Conservation (phyloP, 352 stramenopile species). For the Pythium chondricola region DNA sequence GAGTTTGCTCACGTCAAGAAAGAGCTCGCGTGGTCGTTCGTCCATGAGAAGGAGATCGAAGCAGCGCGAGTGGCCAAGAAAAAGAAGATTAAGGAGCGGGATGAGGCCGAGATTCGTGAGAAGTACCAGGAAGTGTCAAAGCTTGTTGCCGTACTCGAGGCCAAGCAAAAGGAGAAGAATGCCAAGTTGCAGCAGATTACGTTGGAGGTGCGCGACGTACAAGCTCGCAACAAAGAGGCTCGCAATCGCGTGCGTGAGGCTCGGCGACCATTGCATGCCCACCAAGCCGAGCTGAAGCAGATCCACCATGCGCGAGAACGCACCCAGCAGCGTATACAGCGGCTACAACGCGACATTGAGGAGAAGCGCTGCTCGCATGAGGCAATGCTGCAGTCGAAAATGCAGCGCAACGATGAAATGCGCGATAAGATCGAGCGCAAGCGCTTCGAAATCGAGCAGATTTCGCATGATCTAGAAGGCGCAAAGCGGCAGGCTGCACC, state of each 20-base stretch:
- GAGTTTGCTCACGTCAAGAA: slow-evolving; percentile 75
- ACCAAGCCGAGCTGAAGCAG: slow-evolving; percentile 64
- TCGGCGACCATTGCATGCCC: slow-evolving; percentile 49
- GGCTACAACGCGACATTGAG: slow-evolving; percentile 44
- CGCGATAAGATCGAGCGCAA: slow-evolving; percentile 45
- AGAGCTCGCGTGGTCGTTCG: slow-evolving; percentile 78
- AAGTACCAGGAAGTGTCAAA: slow-evolving; percentile 44
- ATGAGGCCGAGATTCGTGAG: slow-evolving; percentile 28
- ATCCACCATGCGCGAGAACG: slow-evolving; percentile 43
- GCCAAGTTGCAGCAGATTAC: slow-evolving; percentile 50
- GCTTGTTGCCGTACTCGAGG: slow-evolving; percentile 39
- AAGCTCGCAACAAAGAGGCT: slow-evolving; percentile 37
- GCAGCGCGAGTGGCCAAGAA: slow-evolving; percentile 47
- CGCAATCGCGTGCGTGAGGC: slow-evolving; percentile 64
- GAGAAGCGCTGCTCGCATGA: slow-evolving; percentile 50
- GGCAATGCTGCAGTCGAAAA: slow-evolving; percentile 42
- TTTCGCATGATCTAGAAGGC: slow-evolving; percentile 34
- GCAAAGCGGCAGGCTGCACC: slow-evolving; percentile 25
- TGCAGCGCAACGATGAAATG: slow-evolving; percentile 58
- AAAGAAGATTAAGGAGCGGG: slow-evolving; percentile 42
- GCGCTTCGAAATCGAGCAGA: slow-evolving; percentile 31
- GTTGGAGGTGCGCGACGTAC: slow-evolving; percentile 29
- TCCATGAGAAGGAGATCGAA: slow-evolving; percentile 53
- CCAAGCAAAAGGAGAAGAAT: slow-evolving; percentile 62
- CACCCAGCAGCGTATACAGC: slow-evolving; percentile 41